Conservation (phyloP, 164 flowering plant genomes). For the Tinospora cordifolia region DNA sequence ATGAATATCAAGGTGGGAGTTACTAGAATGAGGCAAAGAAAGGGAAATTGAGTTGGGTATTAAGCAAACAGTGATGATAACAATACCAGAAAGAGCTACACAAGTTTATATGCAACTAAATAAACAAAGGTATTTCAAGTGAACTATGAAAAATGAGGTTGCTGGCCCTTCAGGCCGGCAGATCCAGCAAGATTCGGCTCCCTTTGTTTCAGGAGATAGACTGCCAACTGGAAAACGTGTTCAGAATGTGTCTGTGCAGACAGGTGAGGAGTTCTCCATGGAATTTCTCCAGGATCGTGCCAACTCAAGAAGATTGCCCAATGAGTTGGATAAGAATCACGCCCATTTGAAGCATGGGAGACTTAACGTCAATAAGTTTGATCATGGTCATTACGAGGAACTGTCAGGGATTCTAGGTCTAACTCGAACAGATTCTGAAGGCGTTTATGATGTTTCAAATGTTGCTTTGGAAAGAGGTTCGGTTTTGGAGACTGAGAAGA, state of each 20-base stretch:
- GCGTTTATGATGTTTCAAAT: conserved; percentile 20
- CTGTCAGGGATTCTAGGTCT: conserved; percentile 41
- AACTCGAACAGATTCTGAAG: conserved; percentile 28
- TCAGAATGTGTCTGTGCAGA: conserved; percentile 49
- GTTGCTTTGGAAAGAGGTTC: conserved; percentile 6
- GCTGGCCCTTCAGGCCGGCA: conserved; percentile 27
- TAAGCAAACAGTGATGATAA: not conserved
- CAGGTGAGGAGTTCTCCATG: conserved; percentile 77
- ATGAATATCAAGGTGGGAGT: not conserved
- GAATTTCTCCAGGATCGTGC: conserved; percentile 51
- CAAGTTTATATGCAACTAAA: conserved; percentile 7
- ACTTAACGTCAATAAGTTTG: conserved; percentile 19
- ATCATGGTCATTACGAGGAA: conserved; percentile 37
- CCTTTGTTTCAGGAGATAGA: conserved; percentile 11
- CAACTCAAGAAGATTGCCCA: conserved; percentile 22
- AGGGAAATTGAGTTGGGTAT: not conserved
- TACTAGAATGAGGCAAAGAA: not conserved
- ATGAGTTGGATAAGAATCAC: conserved; percentile 20
- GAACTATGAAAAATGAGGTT: conserved; percentile 33
- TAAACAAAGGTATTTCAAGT: not conserved
- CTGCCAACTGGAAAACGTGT: conserved; percentile 15
- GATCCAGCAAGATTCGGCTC: conserved; percentile 19
- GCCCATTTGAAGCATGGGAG: conserved; percentile 21
- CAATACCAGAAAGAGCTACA: conserved; percentile 2
- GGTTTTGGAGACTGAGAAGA: conserved; percentile 22